Conservation (phyloP, 2,329 filamentous ascomycete species). For the Endoconidiophora laricicola region DNA sequence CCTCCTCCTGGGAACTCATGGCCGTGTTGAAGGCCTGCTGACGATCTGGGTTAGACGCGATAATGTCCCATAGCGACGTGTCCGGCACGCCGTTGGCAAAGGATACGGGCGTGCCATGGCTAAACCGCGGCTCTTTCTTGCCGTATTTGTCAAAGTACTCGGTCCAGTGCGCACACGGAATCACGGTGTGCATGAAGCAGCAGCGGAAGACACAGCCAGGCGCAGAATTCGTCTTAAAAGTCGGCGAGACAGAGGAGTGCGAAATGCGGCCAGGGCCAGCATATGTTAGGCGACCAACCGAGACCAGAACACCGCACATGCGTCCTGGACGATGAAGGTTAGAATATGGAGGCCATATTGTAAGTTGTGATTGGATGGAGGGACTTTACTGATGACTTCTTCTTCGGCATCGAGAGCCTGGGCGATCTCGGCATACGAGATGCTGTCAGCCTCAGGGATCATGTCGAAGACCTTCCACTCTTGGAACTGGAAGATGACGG, state of each 20-base stretch:
- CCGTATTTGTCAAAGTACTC: conserved; percentile 16
- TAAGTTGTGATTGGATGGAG: not conserved
- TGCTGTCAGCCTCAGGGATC: conserved; percentile 18
- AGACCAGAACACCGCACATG: conserved; percentile 3
- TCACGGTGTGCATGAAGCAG: conserved; percentile 10
- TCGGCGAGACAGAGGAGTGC: conserved; percentile 1
- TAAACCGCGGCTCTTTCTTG: conserved; percentile 18
- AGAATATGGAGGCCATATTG: not conserved
- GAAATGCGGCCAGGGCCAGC: not conserved
- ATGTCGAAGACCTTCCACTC: conserved; percentile 20
- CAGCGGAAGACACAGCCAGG: conserved; percentile 9
- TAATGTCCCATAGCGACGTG: conserved; percentile 20
- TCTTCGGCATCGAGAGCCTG: conserved; percentile 17
- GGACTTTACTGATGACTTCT: conserved; percentile 15
- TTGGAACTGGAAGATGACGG: conserved; percentile 18
- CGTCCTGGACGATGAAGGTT: not conserved
- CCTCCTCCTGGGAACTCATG: conserved; percentile 15
- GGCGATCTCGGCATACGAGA: conserved; percentile 19
- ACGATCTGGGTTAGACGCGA: conserved; percentile 16
- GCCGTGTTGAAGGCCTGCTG: conserved; percentile 18
- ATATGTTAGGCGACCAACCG: not conserved
- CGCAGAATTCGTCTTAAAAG: conserved; percentile 8
- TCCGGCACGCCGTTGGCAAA: conserved; percentile 19
- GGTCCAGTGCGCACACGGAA: conserved; percentile 10
- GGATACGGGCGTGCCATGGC: conserved; percentile 17